Evolutionary conservation across 352 stramenopile species (phyloP).

Genomic region (Pythium chondricola): DNA sequence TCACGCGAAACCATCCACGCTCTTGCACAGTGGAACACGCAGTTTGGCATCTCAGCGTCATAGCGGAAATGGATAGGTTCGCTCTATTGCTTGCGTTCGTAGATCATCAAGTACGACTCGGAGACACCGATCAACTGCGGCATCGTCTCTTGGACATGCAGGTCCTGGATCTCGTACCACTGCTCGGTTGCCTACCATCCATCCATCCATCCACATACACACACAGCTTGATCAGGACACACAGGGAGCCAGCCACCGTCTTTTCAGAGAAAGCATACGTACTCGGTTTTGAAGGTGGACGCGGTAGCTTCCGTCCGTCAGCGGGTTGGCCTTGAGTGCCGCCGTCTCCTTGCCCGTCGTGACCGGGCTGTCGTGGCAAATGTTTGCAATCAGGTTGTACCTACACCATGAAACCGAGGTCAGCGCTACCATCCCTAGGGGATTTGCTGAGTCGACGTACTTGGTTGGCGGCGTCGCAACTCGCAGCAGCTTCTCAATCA

Average conservation of each 20-base stretch:
- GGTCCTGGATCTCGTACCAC: constrained; percentile 99
- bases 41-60: constrained; percentile 53
- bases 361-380: constrained; percentile 94
- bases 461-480: constrained; percentile 61
- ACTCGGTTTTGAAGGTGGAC: constrained; percentile 94
- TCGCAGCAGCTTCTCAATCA: constrained; percentile 60
- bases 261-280: constrained; percentile 2
- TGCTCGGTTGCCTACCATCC: constrained; percentile 84
- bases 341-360: constrained; percentile 89
- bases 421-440: neutral
- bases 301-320: constrained; percentile 95
- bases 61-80: neutral
- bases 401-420: constrained; percentile 54
- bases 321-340: constrained; percentile 81
- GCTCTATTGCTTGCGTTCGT: constrained; percentile 70
- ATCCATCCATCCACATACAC: too few relatives aligned
- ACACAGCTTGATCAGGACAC: constrained; percentile 6
- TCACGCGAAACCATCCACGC: constrained; percentile 45
- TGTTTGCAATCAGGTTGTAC: constrained; percentile 98
- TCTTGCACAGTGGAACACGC: constrained; percentile 59
- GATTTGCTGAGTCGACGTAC: constrained; percentile 17
- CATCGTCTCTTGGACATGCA: constrained; percentile 97
- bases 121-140: constrained; percentile 97
- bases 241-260: neutral
- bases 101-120: constrained; percentile 91